Evolutionary conservation across 805 yeast species (phyloP).

Genomic region (Metschnikowia vanudenii): DNA sequence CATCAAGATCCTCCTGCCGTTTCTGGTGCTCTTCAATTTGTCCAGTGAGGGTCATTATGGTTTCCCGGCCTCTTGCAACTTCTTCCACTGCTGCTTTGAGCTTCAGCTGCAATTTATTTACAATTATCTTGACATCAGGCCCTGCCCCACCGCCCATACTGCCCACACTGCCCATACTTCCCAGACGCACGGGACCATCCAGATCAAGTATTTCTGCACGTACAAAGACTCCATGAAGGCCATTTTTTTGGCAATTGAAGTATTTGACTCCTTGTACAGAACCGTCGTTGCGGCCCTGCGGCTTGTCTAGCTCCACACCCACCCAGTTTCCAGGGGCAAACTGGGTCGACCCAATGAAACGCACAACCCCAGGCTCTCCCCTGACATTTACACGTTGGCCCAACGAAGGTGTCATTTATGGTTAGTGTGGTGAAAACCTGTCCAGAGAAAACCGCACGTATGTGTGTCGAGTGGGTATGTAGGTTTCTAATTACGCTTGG

Average conservation of each 20-base stretch:
- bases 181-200: background rate
- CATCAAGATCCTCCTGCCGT: conserved; percentile 18
- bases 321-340: conserved; percentile 61
- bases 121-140: conserved; percentile 23
- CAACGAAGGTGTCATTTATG: conserved; percentile 3
- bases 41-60: conserved; percentile 18
- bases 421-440: background rate
- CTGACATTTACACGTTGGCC: conserved; percentile 37
- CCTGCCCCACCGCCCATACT: conserved; percentile 7
- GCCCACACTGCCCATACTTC: background rate
- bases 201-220: conserved; percentile 32
- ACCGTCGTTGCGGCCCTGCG: conserved; percentile 51
- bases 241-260: conserved; percentile 36
- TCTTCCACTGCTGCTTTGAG: conserved; percentile 34
- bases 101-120: conserved; percentile 48
- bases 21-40: conserved; percentile 10
- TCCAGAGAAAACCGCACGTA: too few relatives aligned
- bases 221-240: conserved; percentile 49
- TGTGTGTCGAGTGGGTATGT: too few relatives aligned
- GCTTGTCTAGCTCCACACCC: conserved; percentile 44
- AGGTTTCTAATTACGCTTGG: too few relatives aligned
- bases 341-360: conserved; percentile 51
- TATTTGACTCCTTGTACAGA: conserved; percentile 43
- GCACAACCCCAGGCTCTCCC: conserved; percentile 45
- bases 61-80: conserved; percentile 20